Evolutionary conservation across 306 rosid species (phyloP).

Genomic region (Lotus japonicus): DNA sequence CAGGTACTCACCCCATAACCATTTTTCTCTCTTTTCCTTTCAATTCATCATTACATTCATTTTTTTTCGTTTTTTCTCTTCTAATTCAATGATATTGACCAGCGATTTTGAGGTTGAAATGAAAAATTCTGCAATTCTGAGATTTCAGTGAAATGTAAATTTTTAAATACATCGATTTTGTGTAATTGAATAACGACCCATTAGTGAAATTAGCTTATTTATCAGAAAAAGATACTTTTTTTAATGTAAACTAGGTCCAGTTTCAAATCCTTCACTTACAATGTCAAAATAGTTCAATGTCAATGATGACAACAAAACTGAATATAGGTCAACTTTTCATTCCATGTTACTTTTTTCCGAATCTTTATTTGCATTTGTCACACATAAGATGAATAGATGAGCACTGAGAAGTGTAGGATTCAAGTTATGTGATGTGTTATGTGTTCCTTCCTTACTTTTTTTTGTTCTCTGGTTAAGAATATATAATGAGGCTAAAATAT

Average conservation of each 20-base stretch:
- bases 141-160: neutral
- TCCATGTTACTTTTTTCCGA: neutral
- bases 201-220: neutral
- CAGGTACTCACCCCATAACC: constrained; percentile 44
- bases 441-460: neutral
- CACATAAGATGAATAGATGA: neutral
- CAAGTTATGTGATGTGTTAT: neutral
- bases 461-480: neutral
- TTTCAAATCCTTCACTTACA: neutral
- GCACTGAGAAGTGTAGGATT: neutral
- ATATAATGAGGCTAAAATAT: neutral
- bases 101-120: neutral
- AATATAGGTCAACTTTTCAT: neutral
- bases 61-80: neutral
- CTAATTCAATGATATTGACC: neutral
- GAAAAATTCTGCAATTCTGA: neutral
- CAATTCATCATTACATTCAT: neutral
- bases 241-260: neutral
- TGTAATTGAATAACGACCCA: neutral
- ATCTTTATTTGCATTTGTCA: neutral
- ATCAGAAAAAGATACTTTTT: neutral
- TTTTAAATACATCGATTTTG: neutral
- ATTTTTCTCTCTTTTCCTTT: neutral
- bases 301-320: neutral
- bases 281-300: neutral